These are phyloP conservation scores for Hydnomerulius pinastri DNA, from an alignment of 768 basidiomycete species.

Conservation along the genomic window DNA sequence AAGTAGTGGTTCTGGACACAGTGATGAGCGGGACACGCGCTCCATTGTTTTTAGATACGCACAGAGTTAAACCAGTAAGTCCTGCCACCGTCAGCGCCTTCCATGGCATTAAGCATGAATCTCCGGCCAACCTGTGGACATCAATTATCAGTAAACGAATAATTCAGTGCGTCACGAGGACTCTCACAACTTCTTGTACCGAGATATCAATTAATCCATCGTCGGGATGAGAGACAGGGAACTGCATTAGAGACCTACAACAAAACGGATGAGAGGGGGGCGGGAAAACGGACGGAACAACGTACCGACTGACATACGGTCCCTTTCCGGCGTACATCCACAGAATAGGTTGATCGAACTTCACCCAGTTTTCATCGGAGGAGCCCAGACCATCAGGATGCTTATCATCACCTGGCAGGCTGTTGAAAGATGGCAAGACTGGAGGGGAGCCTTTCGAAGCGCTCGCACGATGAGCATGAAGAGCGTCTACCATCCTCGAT, in stretches of 20 bases:
- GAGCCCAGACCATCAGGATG: slow-evolving; percentile 29
- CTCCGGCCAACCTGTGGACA: slow-evolving; percentile 37
- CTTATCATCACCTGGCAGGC: slow-evolving; percentile 9
- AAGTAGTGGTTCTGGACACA: slow-evolving; percentile 61
- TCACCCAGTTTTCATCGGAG: slow-evolving; percentile 66
- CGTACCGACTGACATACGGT: slow-evolving; percentile 69
- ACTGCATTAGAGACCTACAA: slow-evolving; percentile 73
- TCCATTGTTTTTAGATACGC: slow-evolving; percentile 18
- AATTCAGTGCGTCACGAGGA: not conserved
- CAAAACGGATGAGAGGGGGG: not conserved
- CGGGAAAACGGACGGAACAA: not conserved
- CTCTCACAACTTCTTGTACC: slow-evolving; percentile 59
- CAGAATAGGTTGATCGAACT: slow-evolving; percentile 64
- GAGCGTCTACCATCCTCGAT: slow-evolving; percentile 59
- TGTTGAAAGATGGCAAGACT: slow-evolving; percentile 13
- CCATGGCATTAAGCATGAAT: slow-evolving; percentile 54
- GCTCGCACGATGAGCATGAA: slow-evolving; percentile 40
- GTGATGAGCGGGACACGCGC: slow-evolving; percentile 10
- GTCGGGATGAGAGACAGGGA: slow-evolving; percentile 77
- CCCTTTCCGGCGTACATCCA: slow-evolving; percentile 80
- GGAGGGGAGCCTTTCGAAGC: slow-evolving; percentile 14
- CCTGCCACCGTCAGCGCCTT: slow-evolving; percentile 62
- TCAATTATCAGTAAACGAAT: not conserved
- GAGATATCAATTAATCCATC: slow-evolving; percentile 79
- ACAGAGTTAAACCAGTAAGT: slow-evolving; percentile 65